Evolutionary conservation across 2,329 filamentous ascomycete species (phyloP).

Genomic region (Raffaelea deltoideospora): DNA sequence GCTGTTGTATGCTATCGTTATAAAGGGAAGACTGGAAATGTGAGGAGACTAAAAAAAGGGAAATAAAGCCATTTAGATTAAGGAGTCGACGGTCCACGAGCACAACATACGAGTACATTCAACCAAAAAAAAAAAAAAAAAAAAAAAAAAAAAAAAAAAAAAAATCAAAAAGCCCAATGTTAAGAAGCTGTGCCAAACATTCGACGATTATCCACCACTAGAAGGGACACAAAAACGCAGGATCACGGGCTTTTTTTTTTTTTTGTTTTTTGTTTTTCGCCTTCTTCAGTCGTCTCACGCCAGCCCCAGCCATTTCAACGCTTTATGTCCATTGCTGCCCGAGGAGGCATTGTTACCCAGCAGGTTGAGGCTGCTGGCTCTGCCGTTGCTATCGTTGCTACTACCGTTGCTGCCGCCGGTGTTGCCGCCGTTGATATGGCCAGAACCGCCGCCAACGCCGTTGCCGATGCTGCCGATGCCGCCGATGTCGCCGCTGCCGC

Average conservation of each 20-base stretch:
- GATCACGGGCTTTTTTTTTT: too few relatives aligned
- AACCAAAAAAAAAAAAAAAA: neutral
- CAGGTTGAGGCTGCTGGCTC: slow-evolving; percentile 6
- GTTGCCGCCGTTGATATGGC: neutral
- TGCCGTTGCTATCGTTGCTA: slow-evolving; percentile 1
- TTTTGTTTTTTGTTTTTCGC: neutral
- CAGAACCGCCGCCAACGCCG: neutral
- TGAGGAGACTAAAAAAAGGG: too few relatives aligned
- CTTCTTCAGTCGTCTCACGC: too few relatives aligned
- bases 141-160: neutral
- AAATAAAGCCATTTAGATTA: too few relatives aligned
- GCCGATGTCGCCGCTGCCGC: neutral
- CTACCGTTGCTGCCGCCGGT: neutral
- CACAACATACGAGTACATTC: neutral
- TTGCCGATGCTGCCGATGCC: slow-evolving; percentile 1
- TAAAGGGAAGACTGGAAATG: too few relatives aligned
- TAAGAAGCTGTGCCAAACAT: too few relatives aligned
- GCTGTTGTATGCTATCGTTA: too few relatives aligned
- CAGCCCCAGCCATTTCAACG: slow-evolving; percentile 37
- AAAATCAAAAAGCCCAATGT: too few relatives aligned
- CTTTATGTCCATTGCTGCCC: slow-evolving; percentile 22
- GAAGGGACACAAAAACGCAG: too few relatives aligned
- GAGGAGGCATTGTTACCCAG: too few relatives aligned
- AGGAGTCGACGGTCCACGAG: too few relatives aligned
- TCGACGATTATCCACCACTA: too few relatives aligned